Percentiles rank a stretch among this genome's conserved stretches.
Conservation (phyloP, 805 yeast genomes). For the Teunomyces tritomae region DNA sequence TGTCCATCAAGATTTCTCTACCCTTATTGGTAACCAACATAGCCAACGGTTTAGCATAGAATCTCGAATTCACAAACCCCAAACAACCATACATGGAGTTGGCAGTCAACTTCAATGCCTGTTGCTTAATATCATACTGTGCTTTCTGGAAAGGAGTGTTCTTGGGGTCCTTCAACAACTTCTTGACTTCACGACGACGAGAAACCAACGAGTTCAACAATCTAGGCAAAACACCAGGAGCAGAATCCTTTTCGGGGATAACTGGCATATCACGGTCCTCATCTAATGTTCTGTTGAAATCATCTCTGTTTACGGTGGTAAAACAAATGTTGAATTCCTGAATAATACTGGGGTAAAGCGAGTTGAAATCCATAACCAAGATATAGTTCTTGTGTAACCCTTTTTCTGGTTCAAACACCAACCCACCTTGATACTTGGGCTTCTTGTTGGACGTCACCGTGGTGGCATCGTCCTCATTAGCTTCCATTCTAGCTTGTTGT, state of each 20-base stretch:
- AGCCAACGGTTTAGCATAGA: conserved; percentile 94
- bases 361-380: conserved; percentile 96
- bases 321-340: conserved; percentile 97
- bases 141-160: conserved; percentile 62
- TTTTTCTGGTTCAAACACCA: conserved; percentile 94
- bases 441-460: conserved; percentile 55
- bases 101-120: conserved; percentile 93
- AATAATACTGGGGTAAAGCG: conserved; percentile 93
- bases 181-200: conserved; percentile 91
- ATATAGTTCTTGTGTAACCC: conserved; percentile 88
- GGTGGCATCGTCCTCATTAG: conserved; percentile 41
- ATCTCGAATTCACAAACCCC: conserved; percentile 87
- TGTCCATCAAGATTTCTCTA: conserved; percentile 89
- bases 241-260: conserved; percentile 56
- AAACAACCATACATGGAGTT: conserved; percentile 99
- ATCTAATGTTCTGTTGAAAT: conserved; percentile 36
- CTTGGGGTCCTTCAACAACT: conserved; percentile 71
- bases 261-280: conserved; percentile 65
- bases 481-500: conserved; percentile 32
- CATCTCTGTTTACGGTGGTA: conserved; percentile 81
- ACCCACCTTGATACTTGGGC: conserved; percentile 85
- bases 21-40: conserved; percentile 94
- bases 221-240: conserved; percentile 83
- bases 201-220: conserved; percentile 79
- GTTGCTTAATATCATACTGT: conserved; percentile 93